Conservation (phyloP, 306 rosid genomes). For the Fragaria iinumae region DNA sequence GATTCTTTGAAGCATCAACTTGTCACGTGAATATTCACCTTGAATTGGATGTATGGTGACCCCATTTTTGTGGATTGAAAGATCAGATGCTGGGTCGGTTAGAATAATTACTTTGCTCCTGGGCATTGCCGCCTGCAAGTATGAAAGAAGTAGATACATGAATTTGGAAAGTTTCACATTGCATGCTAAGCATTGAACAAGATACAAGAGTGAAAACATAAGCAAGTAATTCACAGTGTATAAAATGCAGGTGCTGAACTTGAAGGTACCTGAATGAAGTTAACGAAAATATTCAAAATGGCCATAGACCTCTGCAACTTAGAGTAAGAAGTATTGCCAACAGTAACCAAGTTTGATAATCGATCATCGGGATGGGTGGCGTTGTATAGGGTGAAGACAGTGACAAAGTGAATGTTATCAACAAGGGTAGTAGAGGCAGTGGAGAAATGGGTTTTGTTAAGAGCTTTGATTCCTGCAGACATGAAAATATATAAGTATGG, state of each 20-base stretch:
- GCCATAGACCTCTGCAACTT: conserved; percentile 82
- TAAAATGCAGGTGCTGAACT: neutral
- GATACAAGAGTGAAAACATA: neutral
- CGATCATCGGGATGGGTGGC: conserved; percentile 46
- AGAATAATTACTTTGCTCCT: conserved; percentile 62
- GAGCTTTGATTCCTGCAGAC: conserved; percentile 71
- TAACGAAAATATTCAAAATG: conserved; percentile 60
- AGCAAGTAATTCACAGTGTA: no score
- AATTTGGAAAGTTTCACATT: neutral
- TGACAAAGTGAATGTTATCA: conserved; percentile 54
- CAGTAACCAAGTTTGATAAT: conserved; percentile 43
- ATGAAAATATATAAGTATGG: neutral
- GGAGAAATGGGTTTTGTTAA: conserved; percentile 50
- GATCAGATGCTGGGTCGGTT: conserved; percentile 76
- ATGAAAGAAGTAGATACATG: conserved; percentile 14
- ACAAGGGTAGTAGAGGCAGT: conserved; percentile 23
- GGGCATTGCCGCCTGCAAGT: conserved; percentile 76
- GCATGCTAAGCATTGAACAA: neutral
- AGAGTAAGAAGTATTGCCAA: conserved; percentile 62
- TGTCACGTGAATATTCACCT: conserved; percentile 92
- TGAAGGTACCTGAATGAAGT: conserved; percentile 68
- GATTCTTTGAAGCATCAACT: conserved; percentile 99
- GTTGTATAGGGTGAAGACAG: conserved; percentile 74
- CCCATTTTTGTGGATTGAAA: conserved; percentile 55
- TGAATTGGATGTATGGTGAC: conserved; percentile 66